A percentile compares a stretch with the other conserved stretches of the same genome.
phyloP scores from a whole-genome alignment of 2,329 filamentous ascomycete genomes.

The Periglandula ipomoeae region DNA sequence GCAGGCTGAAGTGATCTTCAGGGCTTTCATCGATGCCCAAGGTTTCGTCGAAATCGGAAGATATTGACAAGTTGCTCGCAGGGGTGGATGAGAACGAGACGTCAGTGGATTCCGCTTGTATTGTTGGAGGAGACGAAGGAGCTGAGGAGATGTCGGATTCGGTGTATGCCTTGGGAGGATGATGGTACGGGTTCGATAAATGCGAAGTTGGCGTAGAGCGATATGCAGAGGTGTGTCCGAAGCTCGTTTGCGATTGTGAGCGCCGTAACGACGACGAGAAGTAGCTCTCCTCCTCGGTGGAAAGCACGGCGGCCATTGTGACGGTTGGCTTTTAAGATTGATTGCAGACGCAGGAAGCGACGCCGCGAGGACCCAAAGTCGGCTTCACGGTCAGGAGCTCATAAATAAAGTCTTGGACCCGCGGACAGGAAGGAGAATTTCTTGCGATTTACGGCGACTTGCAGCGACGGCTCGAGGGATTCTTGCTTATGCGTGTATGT shows the following conservation, averaged over 20 bases:
- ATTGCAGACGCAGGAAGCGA: background rate
- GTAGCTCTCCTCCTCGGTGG: slow-evolving; percentile 47
- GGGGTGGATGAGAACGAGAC: slow-evolving; percentile 55
- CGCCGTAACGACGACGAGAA: slow-evolving; percentile 48
- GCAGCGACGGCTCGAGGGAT: background rate
- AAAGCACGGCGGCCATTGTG: slow-evolving; percentile 46
- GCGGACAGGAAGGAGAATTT: background rate
- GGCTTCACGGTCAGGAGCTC: background rate
- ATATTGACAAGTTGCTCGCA: slow-evolving; percentile 53
- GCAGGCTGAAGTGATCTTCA: slow-evolving; percentile 38
- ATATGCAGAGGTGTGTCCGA: slow-evolving; percentile 35
- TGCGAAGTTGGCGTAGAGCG: slow-evolving; percentile 36
- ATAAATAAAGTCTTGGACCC: background rate
- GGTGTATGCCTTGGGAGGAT: slow-evolving; percentile 32
- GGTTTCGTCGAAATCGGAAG: slow-evolving; percentile 44
- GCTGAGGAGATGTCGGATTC: slow-evolving; percentile 43
- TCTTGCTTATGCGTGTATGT: background rate
- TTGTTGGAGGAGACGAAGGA: slow-evolving; percentile 46
- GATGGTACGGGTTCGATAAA: slow-evolving; percentile 30
- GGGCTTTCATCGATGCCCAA: slow-evolving; percentile 34
- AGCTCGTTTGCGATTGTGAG: slow-evolving; percentile 52
- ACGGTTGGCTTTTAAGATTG: background rate
- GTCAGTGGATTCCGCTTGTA: slow-evolving; percentile 43
- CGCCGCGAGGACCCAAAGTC: background rate
- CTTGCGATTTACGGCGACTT: background rate